A percentile compares a stretch with the other conserved stretches of the same genome.
These are phyloP conservation scores for Curvularia eragrostidis DNA, from an alignment of 2,329 filamentous ascomycete species.

Conservation along the genomic window DNA sequence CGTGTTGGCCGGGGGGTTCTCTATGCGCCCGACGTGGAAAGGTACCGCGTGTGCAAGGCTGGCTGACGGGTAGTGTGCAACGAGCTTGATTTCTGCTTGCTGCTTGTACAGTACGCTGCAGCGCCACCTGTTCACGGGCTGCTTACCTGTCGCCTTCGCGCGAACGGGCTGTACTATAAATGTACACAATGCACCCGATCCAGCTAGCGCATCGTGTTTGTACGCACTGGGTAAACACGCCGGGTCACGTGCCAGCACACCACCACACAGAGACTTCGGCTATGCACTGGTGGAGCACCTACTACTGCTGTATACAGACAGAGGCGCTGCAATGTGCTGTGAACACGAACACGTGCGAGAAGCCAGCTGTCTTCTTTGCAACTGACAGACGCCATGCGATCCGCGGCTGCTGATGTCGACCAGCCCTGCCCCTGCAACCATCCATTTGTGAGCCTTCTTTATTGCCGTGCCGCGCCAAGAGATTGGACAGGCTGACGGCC, in stretches of 20 bases:
- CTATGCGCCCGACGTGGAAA: constrained; percentile 18
- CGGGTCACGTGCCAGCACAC: not conserved
- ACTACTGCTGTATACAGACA: not conserved
- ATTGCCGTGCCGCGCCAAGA: not conserved
- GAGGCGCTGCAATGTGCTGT: not conserved
- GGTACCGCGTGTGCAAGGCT: not conserved
- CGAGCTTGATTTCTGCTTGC: not conserved
- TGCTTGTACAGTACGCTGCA: not conserved
- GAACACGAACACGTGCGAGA: constrained; percentile 1
- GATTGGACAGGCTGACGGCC: not conserved
- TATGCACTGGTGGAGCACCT: not conserved
- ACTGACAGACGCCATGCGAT: constrained; percentile 6
- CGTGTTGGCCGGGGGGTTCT: constrained; percentile 8
- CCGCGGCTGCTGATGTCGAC: constrained; percentile 6
- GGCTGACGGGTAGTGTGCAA: not conserved
- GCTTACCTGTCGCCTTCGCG: not conserved
- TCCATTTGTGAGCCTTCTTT: not conserved
- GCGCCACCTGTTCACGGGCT: not conserved
- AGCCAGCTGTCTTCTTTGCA: not conserved
- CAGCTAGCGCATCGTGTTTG: not conserved
- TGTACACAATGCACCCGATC: not conserved
- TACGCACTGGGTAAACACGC: not conserved
- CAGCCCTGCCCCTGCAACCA: constrained; percentile 4
- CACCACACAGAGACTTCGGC: not conserved
- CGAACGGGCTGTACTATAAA: not conserved